These are phyloP conservation scores for Dictyostelium citrinum DNA, from an alignment of 78 protist genomes.

Conservation along the genomic window DNA sequence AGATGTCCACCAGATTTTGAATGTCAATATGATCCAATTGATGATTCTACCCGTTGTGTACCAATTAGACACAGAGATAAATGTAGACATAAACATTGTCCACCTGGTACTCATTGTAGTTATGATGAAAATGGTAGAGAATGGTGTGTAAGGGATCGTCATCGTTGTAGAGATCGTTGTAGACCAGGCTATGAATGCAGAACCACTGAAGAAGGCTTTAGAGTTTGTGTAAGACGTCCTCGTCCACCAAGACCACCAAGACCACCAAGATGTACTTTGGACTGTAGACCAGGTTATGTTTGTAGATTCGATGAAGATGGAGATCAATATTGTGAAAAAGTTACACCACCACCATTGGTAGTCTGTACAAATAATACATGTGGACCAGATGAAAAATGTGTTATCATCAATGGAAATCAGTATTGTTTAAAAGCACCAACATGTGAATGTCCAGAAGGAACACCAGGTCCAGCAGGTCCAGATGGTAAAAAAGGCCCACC, in stretches of 20 bases:
- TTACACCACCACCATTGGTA: neutral
- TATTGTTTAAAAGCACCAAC: neutral
- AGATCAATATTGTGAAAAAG: neutral
- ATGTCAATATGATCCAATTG: neutral
- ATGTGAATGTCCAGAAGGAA: neutral
- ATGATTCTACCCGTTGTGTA: neutral
- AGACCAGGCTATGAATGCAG: neutral
- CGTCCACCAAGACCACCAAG: neutral
- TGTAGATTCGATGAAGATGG: neutral
- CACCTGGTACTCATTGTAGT: neutral
- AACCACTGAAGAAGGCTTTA: neutral
- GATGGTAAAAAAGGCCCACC: neutral
- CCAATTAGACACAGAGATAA: neutral
- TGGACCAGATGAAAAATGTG: neutral
- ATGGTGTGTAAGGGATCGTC: neutral
- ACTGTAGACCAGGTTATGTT: neutral
- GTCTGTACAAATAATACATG: neutral
- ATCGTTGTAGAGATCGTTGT: neutral
- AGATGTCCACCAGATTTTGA: neutral
- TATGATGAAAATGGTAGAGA: neutral
- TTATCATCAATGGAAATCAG: too few relatives aligned
- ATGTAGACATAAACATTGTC: neutral
- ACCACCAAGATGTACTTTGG: neutral
- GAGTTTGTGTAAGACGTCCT: neutral
- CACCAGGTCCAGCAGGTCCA: neutral